phyloP scores from a whole-genome alignment of 2,329 filamentous ascomycete genomes.

The Colletotrichum graminicola region DNA sequence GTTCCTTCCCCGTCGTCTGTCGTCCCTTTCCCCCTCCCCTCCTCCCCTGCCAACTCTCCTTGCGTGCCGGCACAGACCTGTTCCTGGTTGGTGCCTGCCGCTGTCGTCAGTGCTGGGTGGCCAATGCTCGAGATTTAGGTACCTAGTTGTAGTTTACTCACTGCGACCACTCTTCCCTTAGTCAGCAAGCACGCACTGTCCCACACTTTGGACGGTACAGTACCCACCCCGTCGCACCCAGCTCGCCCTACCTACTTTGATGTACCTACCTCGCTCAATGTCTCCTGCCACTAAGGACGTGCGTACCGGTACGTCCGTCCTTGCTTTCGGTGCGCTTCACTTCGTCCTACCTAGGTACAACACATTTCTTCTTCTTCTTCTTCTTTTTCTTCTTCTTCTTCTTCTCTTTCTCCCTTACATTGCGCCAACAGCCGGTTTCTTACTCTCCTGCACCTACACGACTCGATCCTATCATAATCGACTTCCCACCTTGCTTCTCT shows the following conservation, averaged over 20 bases:
- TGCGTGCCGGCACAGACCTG: neutral
- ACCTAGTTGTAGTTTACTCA: neutral
- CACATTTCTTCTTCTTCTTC: neutral
- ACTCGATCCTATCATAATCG: neutral
- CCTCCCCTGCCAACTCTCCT: neutral
- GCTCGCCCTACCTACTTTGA: neutral
- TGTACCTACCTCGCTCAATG: conserved; percentile 10
- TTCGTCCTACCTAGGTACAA: neutral
- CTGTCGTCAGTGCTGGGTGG: neutral
- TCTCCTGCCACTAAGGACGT: neutral
- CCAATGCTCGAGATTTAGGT: neutral
- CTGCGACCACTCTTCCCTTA: neutral
- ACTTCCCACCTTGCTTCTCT: neutral
- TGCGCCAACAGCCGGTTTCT: conserved; percentile 4
- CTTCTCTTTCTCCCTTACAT: conserved; percentile 3
- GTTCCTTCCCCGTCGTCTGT: conserved; percentile 3
- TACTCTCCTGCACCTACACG: neutral
- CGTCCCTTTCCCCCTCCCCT: conserved; percentile 3
- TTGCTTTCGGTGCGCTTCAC: conserved; percentile 22
- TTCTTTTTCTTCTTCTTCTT: neutral
- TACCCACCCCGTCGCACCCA: neutral
- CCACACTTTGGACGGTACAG: conserved; percentile 6
- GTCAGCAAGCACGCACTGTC: neutral
- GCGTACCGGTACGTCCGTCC: neutral
- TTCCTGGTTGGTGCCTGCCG: neutral